phyloP scores from a whole-genome alignment of 495 filamentous ascomycete genomes.

The Pseudoneurospora amorphoporcata region DNA sequence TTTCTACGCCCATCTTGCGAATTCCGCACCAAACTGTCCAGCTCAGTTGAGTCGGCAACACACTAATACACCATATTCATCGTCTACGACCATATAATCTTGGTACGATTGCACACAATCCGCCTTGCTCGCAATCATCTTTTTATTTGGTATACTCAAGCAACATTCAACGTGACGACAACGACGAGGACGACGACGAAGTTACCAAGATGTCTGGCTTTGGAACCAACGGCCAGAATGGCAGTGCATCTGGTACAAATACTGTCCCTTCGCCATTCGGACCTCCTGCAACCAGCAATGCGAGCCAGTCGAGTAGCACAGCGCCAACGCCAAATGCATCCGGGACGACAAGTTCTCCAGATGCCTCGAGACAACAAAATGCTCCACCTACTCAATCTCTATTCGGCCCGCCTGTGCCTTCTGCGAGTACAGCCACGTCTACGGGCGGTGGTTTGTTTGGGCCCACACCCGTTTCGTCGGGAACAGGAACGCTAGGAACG shows the following conservation, averaged over 20 bases:
- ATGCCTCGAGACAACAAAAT: background rate
- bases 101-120: too few species aligned
- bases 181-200: background rate
- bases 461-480: background rate
- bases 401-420: background rate
- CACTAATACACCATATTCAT: too few species aligned
- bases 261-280: background rate
- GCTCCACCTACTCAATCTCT: background rate
- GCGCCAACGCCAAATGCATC: background rate
- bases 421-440: background rate
- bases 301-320: background rate
- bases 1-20: background rate
- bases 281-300: background rate
- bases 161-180: background rate
- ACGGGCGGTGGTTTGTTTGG: background rate
- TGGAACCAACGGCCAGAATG: background rate
- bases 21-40: background rate
- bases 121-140: too few species aligned
- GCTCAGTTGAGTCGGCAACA: background rate
- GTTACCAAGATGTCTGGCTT: background rate
- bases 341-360: background rate
- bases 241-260: background rate
- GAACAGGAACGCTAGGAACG: too few species aligned
- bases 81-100: too few species aligned
- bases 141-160: background rate